These are phyloP conservation scores for Fusarium praegraminearum DNA, from an alignment of 2,329 filamentous ascomycete species.

Conservation along the genomic window DNA sequence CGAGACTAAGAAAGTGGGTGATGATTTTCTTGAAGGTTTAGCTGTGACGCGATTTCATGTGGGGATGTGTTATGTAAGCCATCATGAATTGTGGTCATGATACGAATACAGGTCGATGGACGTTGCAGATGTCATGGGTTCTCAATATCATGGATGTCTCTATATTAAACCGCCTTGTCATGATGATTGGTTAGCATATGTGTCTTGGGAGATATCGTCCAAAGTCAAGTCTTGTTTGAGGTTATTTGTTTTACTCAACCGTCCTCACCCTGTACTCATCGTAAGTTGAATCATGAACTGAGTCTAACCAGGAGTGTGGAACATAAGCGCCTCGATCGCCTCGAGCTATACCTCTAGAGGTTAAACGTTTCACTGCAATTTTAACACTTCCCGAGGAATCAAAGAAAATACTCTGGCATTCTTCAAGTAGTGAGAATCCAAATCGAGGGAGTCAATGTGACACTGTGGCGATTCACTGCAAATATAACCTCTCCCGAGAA, in stretches of 20 bases:
- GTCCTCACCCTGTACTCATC: neutral
- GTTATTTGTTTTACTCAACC: neutral
- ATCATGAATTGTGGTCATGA: slow-evolving; percentile 28
- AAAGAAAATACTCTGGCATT: no score
- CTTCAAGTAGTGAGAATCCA: no score
- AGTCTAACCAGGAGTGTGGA: neutral
- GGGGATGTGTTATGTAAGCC: slow-evolving; percentile 35
- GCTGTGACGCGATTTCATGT: slow-evolving; percentile 39
- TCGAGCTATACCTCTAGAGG: no score
- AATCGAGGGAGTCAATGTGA: no score
- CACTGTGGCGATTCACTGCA: no score
- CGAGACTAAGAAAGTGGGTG: neutral
- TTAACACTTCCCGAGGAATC: no score
- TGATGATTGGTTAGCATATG: rapidly evolving
- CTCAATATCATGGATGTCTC: rapidly evolving
- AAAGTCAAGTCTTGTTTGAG: neutral
- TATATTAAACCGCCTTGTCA: rapidly evolving
- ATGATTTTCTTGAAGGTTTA: slow-evolving; percentile 10
- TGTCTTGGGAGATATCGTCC: rapidly evolving
- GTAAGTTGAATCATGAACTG: neutral
- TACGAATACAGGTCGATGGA: neutral
- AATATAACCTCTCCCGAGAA: neutral
- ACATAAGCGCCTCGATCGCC: neutral
- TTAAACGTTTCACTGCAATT: neutral
- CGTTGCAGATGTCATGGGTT: neutral